Evolutionary conservation across 225 moss, liverwort and hornwort genomes (phyloP).

Genomic region (Thuidium tamariscinum): DNA sequence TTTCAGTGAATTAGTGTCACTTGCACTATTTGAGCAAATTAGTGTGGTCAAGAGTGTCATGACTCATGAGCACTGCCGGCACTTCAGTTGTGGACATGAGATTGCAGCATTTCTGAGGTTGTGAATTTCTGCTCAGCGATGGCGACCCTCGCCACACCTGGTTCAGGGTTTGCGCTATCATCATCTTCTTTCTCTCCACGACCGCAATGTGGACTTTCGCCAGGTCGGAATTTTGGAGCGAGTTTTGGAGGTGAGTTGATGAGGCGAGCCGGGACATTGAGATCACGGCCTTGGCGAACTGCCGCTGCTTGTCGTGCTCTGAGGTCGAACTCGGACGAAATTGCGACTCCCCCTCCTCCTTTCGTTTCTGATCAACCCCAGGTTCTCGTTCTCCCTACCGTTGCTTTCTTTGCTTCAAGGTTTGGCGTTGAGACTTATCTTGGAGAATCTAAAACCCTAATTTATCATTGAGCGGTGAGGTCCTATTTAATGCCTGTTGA

Average conservation of each 20-base stretch:
- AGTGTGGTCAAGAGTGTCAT: background rate
- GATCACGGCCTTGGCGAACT: background rate
- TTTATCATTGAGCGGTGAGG: background rate
- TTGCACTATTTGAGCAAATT: background rate
- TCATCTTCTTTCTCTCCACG: background rate
- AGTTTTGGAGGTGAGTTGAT: background rate
- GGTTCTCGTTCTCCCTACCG: background rate
- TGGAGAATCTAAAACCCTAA: background rate
- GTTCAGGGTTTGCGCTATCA: background rate
- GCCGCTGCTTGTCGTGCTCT: constrained; percentile 7
- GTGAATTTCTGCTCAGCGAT: background rate
- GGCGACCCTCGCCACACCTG: background rate
- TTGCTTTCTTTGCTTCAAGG: background rate
- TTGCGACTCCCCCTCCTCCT: constrained; percentile 3
- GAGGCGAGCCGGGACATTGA: background rate
- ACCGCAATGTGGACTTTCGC: background rate
- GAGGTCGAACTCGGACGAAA: constrained; percentile 9
- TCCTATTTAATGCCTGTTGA: background rate
- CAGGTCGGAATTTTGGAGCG: background rate
- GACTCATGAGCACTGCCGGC: too few species aligned
- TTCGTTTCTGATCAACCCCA: constrained; percentile 16
- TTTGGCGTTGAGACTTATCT: background rate
- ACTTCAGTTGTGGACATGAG: background rate
- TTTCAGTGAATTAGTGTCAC: background rate
- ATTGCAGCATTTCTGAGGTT: background rate